phyloP scores from a whole-genome alignment of 306 rosid species.

The Fragaria iinumae region DNA sequence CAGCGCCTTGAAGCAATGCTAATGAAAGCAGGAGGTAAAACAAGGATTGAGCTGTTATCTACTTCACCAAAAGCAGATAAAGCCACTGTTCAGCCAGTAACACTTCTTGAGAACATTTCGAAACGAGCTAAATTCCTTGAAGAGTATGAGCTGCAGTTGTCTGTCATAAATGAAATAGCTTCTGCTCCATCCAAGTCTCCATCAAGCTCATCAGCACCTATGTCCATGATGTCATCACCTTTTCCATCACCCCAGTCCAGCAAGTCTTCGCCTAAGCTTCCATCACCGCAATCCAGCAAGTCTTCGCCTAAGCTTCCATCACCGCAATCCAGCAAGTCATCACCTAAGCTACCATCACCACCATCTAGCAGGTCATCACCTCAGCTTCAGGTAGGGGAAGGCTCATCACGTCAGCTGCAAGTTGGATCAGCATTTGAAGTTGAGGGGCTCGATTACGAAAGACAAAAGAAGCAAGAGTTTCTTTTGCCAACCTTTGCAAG shows the following conservation, averaged over 20 bases:
- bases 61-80: conserved; percentile 26
- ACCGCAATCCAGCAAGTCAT: conserved; percentile 7
- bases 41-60: conserved; percentile 37
- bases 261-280: conserved; percentile 2
- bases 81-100: background rate
- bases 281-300: conserved; percentile 6
- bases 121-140: conserved; percentile 6
- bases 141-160: conserved; percentile 19
- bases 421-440: background rate
- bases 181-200: background rate
- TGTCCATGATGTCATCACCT: conserved; percentile 22
- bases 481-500: conserved; percentile 13
- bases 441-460: conserved; percentile 24
- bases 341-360: background rate
- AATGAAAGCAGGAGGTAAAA: conserved; percentile 46
- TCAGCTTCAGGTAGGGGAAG: conserved; percentile 18
- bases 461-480: conserved; percentile 21
- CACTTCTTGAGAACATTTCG: conserved; percentile 5
- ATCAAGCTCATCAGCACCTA: conserved; percentile 27
- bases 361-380: conserved; percentile 26
- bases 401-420: conserved; percentile 32
- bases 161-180: conserved; percentile 5
- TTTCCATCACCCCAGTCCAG: conserved; percentile 27
- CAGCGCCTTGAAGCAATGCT: conserved; percentile 36
- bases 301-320: conserved; percentile 5